A percentile compares a stretch with the other conserved stretches of the same genome.
Evolutionary conservation across 805 yeast genomes (phyloP).

Genomic region (Starmerella stigmatis): DNA sequence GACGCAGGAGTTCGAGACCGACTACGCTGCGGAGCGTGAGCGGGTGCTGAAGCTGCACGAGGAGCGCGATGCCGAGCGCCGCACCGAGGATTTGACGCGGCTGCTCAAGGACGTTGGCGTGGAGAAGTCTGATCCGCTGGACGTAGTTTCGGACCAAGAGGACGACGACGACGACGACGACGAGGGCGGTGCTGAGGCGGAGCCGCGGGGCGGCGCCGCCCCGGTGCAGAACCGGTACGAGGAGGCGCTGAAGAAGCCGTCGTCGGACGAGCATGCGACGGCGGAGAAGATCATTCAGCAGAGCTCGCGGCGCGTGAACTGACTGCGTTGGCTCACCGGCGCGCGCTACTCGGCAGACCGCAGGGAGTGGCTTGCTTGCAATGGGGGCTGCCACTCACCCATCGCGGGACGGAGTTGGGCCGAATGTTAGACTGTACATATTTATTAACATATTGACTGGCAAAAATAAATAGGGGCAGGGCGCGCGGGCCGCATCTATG

Average conservation of each 20-base stretch:
- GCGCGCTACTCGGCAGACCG: too few relatives aligned
- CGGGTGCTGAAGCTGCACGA: slow-evolving; percentile 65
- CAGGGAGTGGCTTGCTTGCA: too few relatives aligned
- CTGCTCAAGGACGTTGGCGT: slow-evolving; percentile 83
- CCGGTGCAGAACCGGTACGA: slow-evolving; percentile 13
- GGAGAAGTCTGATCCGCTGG: slow-evolving; percentile 38
- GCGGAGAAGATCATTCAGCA: slow-evolving; percentile 19
- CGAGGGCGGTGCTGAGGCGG: slow-evolving; percentile 15
- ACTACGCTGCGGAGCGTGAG: slow-evolving; percentile 78
- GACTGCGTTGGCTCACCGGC: too few relatives aligned
- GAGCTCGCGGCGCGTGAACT: not conserved
- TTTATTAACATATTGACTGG: not conserved
- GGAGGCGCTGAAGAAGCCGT: slow-evolving; percentile 29
- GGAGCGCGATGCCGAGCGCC: slow-evolving; percentile 59
- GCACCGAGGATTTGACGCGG: slow-evolving; percentile 57
- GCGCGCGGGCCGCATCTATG: not conserved
- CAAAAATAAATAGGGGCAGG: too few relatives aligned
- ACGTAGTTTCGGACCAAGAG: slow-evolving; percentile 46
- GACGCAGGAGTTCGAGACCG: slow-evolving; percentile 75
- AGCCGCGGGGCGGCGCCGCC: not conserved
- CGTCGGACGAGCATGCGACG: slow-evolving; percentile 17
- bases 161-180: slow-evolving; percentile 31
- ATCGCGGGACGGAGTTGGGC: too few relatives aligned
- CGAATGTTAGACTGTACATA: slow-evolving; percentile 1
- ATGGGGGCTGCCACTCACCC: too few relatives aligned